phyloP scores from a whole-genome alignment of 1,284 basidiomycete species.

The Rhodofomes roseus region DNA sequence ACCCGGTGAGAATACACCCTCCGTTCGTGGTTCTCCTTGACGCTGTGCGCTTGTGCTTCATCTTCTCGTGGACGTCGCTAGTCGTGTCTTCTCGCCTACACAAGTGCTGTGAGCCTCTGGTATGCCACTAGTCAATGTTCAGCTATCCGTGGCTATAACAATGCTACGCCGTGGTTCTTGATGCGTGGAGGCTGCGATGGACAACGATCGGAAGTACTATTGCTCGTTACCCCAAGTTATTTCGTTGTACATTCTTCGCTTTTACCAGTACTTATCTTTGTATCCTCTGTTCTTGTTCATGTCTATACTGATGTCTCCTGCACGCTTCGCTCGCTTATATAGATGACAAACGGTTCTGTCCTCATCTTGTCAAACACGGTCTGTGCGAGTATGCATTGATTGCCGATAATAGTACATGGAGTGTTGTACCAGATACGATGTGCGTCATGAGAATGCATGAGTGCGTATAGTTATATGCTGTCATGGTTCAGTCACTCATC shows the following conservation, averaged over 20 bases:
- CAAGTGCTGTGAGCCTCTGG: background rate
- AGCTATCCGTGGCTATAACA: background rate
- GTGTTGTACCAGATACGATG: background rate
- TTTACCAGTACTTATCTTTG: background rate
- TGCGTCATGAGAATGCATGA: background rate
- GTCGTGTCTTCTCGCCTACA: background rate
- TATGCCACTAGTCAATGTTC: background rate
- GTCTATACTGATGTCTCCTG: background rate
- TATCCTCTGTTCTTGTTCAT: background rate
- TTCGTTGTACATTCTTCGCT: background rate
- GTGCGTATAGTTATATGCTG: no score
- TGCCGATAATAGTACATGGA: slow-evolving; percentile 1
- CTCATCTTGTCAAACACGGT: background rate
- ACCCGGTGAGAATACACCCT: slow-evolving; percentile 3
- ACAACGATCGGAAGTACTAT: no score
- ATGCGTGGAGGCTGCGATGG: background rate
- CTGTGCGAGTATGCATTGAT: background rate
- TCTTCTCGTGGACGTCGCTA: slow-evolving; percentile 8
- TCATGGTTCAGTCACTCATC: background rate
- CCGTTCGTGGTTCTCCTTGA: slow-evolving; percentile 1
- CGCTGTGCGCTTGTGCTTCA: slow-evolving; percentile 12
- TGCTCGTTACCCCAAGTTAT: background rate
- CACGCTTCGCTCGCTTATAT: background rate
- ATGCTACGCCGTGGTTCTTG: background rate
- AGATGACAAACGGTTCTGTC: background rate